Base-by-base conservation (phyloP, 768 basidiomycete species). In the Hygrocybe coccinea region DNA sequence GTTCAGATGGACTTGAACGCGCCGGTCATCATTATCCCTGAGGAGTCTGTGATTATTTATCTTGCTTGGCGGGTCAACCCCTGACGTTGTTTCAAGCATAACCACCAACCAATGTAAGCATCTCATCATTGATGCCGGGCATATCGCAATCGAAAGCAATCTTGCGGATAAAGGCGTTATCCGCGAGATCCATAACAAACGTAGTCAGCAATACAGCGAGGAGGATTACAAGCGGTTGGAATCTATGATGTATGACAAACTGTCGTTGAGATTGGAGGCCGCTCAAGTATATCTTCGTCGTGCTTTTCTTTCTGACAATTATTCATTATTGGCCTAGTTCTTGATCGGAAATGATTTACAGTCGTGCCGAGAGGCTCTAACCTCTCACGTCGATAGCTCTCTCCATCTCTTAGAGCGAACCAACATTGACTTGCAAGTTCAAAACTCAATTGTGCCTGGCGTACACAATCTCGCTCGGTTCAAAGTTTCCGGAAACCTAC, bases 1-100 rank as follows among this genome's bases (percentile, higher is more conserved):
- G 77, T 99, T n/a, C 89, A 91, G 60, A 83, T 99, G 74, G 95
- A 99, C 64, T 80, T 99, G 78, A 91, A 95, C 63, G 93, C 97
- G 0, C 97, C 97, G 5, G 84, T 99, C 62, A 97, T 99, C 66
- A 92, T 99, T 63, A 81, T 98, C 51, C 97, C 97, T 1, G 95
- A 98, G 73, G 85, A 91, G 92, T 94, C 66, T 54, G 76, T 68
- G 15, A 10, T 21, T 5, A 50, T 8, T 44, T 51, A 21, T 5
- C 51, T 29, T 19, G 35, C 25, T 22, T 55, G 41, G 29, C 38
- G 15, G 29, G 12, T 29, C 51, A 52, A 7, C 14, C 22, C 59
- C 35, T 61, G 44, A 48, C 55, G 52, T 57, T 38, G 9, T 35
- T 52, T 56, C 1, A 55, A 95, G 92, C 61, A 81, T 97, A 49